Evolutionary conservation across 2,329 filamentous ascomycete species (phyloP), one percentile per base, ranked within the genome.

Genomic region (Zasmidium angulare): DNA sequence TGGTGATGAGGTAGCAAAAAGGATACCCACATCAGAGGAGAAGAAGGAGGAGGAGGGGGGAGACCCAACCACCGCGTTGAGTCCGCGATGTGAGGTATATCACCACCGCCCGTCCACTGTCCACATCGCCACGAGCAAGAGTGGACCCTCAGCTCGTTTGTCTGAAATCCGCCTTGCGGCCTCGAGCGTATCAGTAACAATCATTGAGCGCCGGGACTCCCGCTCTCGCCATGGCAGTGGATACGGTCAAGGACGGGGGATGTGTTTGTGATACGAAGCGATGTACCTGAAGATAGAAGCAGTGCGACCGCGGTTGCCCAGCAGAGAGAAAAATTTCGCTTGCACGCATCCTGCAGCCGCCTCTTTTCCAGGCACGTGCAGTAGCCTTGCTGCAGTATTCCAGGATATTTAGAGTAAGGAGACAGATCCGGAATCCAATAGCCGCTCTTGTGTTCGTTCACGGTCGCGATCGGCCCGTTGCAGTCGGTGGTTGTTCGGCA

Each of bases 241-340:
- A 48, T 50, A 11, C 26, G 6, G 36, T 7, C 6, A 19, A 19
- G n/a, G n/a, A 4, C 7, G 43, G 17, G 17, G 21, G 10, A 10
- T 54, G 24, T n/a, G n/a, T n/a, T 54, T 29, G 56, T 58, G 50
- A 46, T 31, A 58, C 50, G 56, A 46, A 50, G 55, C 56, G 56
- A 29, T 51, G 56, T 43, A 19, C n/a, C 56, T 54, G 48, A 52
- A 58, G 31, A 54, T 58, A 58, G 56, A 23, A 50, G 46, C 49
- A 46, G 55, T 56, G 48, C 29, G 23, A 56, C 55, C n/a, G 24
- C 20, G n/a, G 50, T 49, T 47, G 36, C 49, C 49, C 24, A 20
- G 29, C 36, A 31, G 21, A 36, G n/a, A n/a, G n/a, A n/a, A n/a
- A 58, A 58, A 58, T 53, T 48, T 58, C 55, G 50, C 56, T 54